phyloP scores from a whole-genome alignment of 2,329 filamentous ascomycete genomes.

The Colletotrichum incanum region DNA sequence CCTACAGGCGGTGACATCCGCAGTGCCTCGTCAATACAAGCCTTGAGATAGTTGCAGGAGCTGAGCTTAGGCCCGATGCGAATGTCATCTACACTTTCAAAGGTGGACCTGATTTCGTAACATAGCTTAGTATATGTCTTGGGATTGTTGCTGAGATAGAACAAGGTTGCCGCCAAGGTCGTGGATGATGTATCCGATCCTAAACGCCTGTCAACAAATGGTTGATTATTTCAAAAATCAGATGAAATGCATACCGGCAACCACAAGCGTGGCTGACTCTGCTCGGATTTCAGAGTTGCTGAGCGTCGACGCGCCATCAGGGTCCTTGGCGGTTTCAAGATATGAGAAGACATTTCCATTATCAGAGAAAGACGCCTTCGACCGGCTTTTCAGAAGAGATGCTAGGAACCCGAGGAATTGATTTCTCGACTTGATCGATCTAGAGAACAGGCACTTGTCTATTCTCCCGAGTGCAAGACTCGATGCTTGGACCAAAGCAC shows the following conservation, averaged over 20 bases:
- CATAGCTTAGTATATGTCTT: slow-evolving; percentile 49
- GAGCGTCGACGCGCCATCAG: slow-evolving; percentile 58
- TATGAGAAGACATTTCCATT: slow-evolving; percentile 65
- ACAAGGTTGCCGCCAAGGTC: slow-evolving; percentile 54
- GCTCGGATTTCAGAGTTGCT: slow-evolving; percentile 57
- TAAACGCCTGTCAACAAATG: background rate
- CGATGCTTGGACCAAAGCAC: slow-evolving; percentile 39
- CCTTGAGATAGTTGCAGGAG: slow-evolving; percentile 56
- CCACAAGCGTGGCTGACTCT: slow-evolving; percentile 57
- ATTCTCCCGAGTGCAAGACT: slow-evolving; percentile 19
- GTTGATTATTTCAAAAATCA: background rate
- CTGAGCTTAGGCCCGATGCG: slow-evolving; percentile 51
- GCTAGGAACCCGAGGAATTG: slow-evolving; percentile 31
- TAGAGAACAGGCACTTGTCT: slow-evolving; percentile 18
- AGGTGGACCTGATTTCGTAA: slow-evolving; percentile 53
- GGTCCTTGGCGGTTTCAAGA: slow-evolving; percentile 62
- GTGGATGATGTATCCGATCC: slow-evolving; percentile 59
- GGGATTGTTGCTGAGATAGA: slow-evolving; percentile 56
- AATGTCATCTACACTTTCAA: slow-evolving; percentile 55
- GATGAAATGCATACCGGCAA: slow-evolving; percentile 42
- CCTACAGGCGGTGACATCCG: slow-evolving; percentile 43
- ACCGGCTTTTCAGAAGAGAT: slow-evolving; percentile 39
- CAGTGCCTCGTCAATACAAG: slow-evolving; percentile 55
- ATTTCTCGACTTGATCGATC: slow-evolving; percentile 24
- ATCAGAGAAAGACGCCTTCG: slow-evolving; percentile 46